Evolutionary conservation across 257 asterid genomes (phyloP), one percentile per base, ranked within the genome.

Genomic region (Cordia subcordata): DNA sequence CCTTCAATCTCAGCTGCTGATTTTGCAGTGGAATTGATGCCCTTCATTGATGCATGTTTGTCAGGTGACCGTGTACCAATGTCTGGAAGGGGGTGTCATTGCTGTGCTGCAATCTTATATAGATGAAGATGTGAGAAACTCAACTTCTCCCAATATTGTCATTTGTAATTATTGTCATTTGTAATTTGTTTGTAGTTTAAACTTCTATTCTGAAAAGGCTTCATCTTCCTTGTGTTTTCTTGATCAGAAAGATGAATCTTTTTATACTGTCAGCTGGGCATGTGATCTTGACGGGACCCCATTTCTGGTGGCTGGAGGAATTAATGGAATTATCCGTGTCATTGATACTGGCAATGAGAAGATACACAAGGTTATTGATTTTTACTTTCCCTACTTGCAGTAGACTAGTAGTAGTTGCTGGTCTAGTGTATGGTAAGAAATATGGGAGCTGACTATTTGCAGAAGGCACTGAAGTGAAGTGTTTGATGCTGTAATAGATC

Each of bases 211-310:
- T 74, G 77, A 51, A 68, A 74, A 40, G 64, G 62, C 14, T 68
- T 22, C 78, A 69, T 64, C 54, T 16, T 73, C 72, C 70, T 38
- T 68, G 60, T 81, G 68, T 61, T 69, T 54, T 75, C 60, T 80
- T 55, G 79, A 79, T 73, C 95, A 92, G 99, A 92, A 92, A 72
- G 99, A 92, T 69, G 99, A 92, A 68, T 88, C 97, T 1, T 92
- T 92, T 69, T 88, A 92, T 80, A 92, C 99, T 44, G 95, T 92
- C 55, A 84, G 96, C 61, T 92, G 99, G 99, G 99, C 97, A 38
- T 88, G 99, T 79, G 82, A 83, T 75, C 58, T 71, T 64, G 89
- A 86, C 61, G 99, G 96, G 57, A 69, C 82, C 5, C 97, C 96
- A 18, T 81, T 92, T 54, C 50, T 91, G 70, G 92, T 88, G 76